Conservation (phyloP, 805 yeast species). For the Metschnikowia reukaufii region DNA sequence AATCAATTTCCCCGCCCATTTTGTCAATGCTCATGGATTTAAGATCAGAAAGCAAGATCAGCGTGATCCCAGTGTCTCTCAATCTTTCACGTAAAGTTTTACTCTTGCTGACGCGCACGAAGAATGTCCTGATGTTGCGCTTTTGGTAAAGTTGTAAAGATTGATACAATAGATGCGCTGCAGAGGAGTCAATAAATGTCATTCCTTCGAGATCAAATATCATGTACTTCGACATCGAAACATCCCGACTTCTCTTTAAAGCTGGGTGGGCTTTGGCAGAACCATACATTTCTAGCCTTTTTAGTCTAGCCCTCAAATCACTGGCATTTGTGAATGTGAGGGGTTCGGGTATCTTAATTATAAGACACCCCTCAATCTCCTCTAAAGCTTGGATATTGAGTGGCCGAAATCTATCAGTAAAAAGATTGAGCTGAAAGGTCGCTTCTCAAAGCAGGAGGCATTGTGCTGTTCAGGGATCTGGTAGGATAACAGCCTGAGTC, state of each 20-base stretch:
- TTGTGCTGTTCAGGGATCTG: background rate
- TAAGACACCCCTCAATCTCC: slow-evolving; percentile 46
- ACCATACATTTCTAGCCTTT: slow-evolving; percentile 44
- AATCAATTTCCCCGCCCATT: background rate
- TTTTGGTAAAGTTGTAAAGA: slow-evolving; percentile 29
- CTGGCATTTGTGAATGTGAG: slow-evolving; percentile 43
- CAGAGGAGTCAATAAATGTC: slow-evolving; percentile 44
- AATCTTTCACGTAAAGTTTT: slow-evolving; percentile 30
- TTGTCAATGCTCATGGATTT: slow-evolving; percentile 22
- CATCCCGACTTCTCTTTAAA: slow-evolving; percentile 34
- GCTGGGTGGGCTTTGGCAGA: slow-evolving; percentile 47
- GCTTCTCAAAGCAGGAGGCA: slow-evolving; percentile 6
- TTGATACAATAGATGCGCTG: slow-evolving; percentile 36
- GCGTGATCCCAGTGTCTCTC: slow-evolving; percentile 29
- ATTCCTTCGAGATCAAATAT: slow-evolving; percentile 45
- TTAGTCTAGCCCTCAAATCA: slow-evolving; percentile 39
- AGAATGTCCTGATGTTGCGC: slow-evolving; percentile 34
- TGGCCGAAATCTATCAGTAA: slow-evolving; percentile 34
- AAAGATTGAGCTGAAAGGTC: slow-evolving; percentile 28
- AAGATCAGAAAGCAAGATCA: slow-evolving; percentile 28
- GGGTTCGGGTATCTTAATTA: slow-evolving; percentile 45
- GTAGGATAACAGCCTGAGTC: background rate
- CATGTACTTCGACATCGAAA: slow-evolving; percentile 40
- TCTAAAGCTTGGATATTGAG: slow-evolving; percentile 39
- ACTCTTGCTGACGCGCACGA: slow-evolving; percentile 35